Evolutionary conservation across 257 asterid genomes (phyloP).

Genomic region (Oldenlandia corymbosa): DNA sequence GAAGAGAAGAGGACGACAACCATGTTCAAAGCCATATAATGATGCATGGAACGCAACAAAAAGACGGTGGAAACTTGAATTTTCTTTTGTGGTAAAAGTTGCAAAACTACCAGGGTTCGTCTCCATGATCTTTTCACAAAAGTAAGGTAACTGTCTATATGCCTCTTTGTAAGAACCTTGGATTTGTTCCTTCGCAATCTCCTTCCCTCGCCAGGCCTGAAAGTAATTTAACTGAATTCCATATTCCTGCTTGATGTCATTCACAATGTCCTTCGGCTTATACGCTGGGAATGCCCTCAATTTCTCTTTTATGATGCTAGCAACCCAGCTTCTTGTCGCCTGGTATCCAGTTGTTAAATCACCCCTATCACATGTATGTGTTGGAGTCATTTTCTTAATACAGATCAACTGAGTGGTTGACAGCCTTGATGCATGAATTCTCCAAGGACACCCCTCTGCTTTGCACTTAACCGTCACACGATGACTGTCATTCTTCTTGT

Average conservation of each 20-base stretch:
- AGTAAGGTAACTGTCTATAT: conserved; percentile 73
- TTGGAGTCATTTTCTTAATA: conserved; percentile 85
- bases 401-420: conserved; percentile 94
- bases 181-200: conserved; percentile 97
- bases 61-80: conserved; percentile 92
- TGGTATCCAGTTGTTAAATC: conserved; percentile 59
- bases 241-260: conserved; percentile 80
- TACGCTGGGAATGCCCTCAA: conserved; percentile 73
- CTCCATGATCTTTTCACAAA: conserved; percentile 88
- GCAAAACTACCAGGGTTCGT: conserved; percentile 95
- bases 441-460: conserved; percentile 95
- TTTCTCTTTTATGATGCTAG: conserved; percentile 96
- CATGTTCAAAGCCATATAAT: conserved; percentile 76
- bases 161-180: conserved; percentile 98
- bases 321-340: conserved; percentile 98
- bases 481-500: conserved; percentile 96
- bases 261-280: conserved; percentile 95
- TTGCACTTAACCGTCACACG: conserved; percentile 98
- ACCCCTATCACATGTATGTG: conserved; percentile 92
- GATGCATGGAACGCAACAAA: conserved; percentile 88
- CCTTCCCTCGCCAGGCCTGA: conserved; percentile 99
- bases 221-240: conserved; percentile 93
- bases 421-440: conserved; percentile 93
- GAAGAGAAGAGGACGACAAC: conserved; percentile 91
- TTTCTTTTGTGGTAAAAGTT: conserved; percentile 84